A percentile compares a stretch with the other conserved stretches of the same genome.
phyloP scores from a whole-genome alignment of 768 basidiomycete genomes.

The Agaricus sinodeliciosus region DNA sequence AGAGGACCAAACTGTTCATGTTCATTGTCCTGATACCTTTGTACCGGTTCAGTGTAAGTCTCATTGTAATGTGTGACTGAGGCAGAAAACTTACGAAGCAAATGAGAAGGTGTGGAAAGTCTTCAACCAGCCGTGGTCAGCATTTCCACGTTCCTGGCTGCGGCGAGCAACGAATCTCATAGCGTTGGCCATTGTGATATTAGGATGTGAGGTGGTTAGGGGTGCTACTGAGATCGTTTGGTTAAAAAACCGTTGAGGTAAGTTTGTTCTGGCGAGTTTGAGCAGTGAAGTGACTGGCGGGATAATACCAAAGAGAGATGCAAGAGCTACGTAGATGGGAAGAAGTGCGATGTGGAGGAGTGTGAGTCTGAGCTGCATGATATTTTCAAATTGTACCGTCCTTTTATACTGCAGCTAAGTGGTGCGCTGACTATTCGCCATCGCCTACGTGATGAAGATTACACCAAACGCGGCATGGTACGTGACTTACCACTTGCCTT shows the following conservation, averaged over 20 bases:
- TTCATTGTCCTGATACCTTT: constrained; percentile 52
- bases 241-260: constrained; percentile 21
- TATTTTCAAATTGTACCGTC: not conserved
- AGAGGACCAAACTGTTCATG: constrained; percentile 66
- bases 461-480: not conserved
- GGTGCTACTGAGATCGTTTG: not conserved
- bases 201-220: constrained; percentile 1
- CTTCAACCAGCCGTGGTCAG: constrained; percentile 84
- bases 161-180: constrained; percentile 44
- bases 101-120: constrained; percentile 84
- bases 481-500: not conserved
- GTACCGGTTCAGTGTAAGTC: not conserved
- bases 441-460: constrained; percentile 1
- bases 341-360: constrained; percentile 29
- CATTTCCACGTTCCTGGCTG: constrained; percentile 62
- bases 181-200: constrained; percentile 17
- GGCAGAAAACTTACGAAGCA: constrained; percentile 42
- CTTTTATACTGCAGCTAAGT: not conserved
- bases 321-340: constrained; percentile 35
- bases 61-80: not conserved
- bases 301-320: constrained; percentile 26
- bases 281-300: constrained; percentile 32
- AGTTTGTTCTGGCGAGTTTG: constrained; percentile 28
- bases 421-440: not conserved
- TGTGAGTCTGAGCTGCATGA: constrained; percentile 28